phyloP scores from a whole-genome alignment of 2,329 filamentous ascomycete genomes.

The Thelonectria olida region DNA sequence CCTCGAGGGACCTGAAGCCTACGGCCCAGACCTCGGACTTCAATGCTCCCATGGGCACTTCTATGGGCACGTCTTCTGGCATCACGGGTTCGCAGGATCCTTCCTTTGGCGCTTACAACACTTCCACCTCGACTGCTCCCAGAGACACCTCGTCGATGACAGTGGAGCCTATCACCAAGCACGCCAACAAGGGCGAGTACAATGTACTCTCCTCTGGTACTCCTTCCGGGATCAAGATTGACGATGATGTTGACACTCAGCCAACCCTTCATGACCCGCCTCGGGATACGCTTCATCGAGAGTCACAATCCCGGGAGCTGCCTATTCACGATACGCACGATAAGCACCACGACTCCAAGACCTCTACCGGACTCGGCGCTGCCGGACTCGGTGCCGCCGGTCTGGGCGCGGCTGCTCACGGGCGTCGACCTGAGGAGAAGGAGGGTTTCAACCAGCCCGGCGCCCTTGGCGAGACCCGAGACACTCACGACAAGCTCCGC shows the following conservation, averaged over 20 bases:
- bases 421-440: background rate
- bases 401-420: background rate
- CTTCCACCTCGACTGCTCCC: too few relatives aligned
- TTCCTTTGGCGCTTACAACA: background rate
- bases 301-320: background rate
- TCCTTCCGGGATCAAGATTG: conserved; percentile 25
- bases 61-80: background rate
- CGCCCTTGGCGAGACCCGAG: background rate
- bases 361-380: background rate
- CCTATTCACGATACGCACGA: background rate
- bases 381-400: background rate
- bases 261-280: background rate
- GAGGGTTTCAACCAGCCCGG: background rate
- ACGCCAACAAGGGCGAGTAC: conserved; percentile 33
- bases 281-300: too few relatives aligned
- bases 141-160: background rate
- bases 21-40: background rate
- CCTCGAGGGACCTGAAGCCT: background rate
- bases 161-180: background rate
- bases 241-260: background rate
- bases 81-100: background rate
- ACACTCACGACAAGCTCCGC: background rate
- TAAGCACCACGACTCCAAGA: background rate
- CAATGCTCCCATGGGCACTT: background rate
- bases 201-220: conserved; percentile 32